These are phyloP conservation scores for Alternaria brassicicola DNA, from an alignment of 2,329 filamentous ascomycete species.

Conservation along the genomic window DNA sequence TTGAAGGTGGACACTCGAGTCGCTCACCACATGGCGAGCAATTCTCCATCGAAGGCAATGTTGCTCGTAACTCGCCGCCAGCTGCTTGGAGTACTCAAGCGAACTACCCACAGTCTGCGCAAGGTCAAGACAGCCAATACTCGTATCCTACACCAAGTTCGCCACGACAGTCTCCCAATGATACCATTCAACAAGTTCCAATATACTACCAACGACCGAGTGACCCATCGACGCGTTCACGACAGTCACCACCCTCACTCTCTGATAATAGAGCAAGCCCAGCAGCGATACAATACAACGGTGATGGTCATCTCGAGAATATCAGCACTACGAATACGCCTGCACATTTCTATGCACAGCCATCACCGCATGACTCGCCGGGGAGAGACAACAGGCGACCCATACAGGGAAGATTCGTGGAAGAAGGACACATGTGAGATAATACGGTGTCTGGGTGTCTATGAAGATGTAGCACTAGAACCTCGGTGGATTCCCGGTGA, in stretches of 20 bases:
- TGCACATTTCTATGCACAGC: conserved; percentile 45
- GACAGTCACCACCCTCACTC: conserved; percentile 20
- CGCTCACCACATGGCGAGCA: conserved; percentile 20
- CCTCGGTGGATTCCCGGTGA: neutral
- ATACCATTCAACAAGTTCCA: conserved; percentile 24
- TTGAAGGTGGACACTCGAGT: conserved; percentile 11
- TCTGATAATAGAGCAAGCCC: conserved; percentile 23
- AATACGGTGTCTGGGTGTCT: neutral
- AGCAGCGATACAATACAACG: conserved; percentile 27
- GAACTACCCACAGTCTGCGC: conserved; percentile 24
- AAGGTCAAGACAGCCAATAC: conserved; percentile 29
- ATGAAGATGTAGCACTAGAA: neutral
- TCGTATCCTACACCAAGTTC: conserved; percentile 33
- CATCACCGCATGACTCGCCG: conserved; percentile 14
- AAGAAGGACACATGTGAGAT: conserved; percentile 11
- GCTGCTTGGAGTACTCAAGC: conserved; percentile 28
- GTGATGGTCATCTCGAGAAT: conserved; percentile 11
- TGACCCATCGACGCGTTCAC: conserved; percentile 22
- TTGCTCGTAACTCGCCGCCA: conserved; percentile 22
- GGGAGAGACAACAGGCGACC: conserved; percentile 2
- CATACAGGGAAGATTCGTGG: conserved; percentile 14
- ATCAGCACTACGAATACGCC: conserved; percentile 38
- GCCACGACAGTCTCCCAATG: conserved; percentile 17
- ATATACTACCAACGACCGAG: conserved; percentile 39
- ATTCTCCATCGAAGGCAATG: conserved; percentile 18